phyloP scores from a whole-genome alignment of 2,329 filamentous ascomycete species.

The Colletotrichum australisinense region DNA sequence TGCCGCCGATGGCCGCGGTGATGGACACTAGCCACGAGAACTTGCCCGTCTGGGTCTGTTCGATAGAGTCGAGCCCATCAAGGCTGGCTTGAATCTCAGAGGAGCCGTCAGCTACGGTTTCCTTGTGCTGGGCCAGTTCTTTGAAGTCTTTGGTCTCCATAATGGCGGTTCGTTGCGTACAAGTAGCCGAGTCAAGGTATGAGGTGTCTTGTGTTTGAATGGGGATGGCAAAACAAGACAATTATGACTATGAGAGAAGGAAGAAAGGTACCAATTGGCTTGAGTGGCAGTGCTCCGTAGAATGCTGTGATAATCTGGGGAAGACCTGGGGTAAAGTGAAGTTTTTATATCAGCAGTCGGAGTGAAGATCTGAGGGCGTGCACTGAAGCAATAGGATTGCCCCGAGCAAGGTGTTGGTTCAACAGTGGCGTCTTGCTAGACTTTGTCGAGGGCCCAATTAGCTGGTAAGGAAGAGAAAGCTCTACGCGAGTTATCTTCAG shows the following conservation, averaged over 20 bases:
- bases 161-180: not conserved
- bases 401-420: not conserved
- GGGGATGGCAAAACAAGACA: not conserved
- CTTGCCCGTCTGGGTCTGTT: conserved; percentile 37
- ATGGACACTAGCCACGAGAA: conserved; percentile 20
- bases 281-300: not conserved
- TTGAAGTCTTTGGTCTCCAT: conserved; percentile 1
- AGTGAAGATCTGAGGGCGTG: not conserved
- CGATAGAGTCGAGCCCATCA: conserved; percentile 11
- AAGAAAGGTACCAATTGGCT: not conserved
- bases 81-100: not conserved
- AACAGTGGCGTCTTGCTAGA: not conserved
- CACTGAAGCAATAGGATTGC: not conserved
- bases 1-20: conserved; percentile 17
- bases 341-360: not conserved
- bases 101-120: not conserved
- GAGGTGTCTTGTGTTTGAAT: not conserved
- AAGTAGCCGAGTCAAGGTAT: too few species aligned
- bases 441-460: not conserved
- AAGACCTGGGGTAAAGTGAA: not conserved
- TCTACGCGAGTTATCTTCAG: not conserved
- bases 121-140: not conserved
- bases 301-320: not conserved
- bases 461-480: not conserved
- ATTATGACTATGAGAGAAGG: not conserved